Evolutionary conservation across 164 flowering plant species (phyloP).

Genomic region (Protea cynaroides): DNA sequence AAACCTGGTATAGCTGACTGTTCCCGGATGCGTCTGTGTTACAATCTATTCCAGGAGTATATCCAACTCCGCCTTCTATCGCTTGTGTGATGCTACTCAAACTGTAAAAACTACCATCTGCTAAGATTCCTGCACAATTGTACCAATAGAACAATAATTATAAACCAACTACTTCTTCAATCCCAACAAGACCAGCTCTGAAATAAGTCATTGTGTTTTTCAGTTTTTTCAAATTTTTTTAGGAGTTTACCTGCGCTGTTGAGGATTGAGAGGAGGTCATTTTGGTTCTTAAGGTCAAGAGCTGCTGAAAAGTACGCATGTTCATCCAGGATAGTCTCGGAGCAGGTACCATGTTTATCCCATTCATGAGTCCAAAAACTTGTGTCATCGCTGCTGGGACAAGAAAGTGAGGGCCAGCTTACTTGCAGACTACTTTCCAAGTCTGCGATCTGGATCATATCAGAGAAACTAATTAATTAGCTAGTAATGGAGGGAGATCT

Average conservation of each 20-base stretch:
- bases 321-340: conserved; percentile 33
- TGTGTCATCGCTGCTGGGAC: conserved; percentile 28
- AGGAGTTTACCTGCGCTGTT: conserved; percentile 22
- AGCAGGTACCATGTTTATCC: conserved; percentile 44
- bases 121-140: too few relatives aligned
- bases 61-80: too few relatives aligned
- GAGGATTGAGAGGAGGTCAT: conserved; percentile 26
- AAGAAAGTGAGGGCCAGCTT: conserved; percentile 44
- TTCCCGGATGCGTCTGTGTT: too few relatives aligned
- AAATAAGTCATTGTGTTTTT: too few relatives aligned
- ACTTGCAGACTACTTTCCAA: conserved; percentile 17
- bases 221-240: too few relatives aligned
- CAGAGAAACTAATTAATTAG: not conserved
- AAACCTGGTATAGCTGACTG: too few relatives aligned
- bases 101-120: too few relatives aligned
- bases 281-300: conserved; percentile 26
- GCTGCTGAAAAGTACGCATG: conserved; percentile 34
- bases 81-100: too few relatives aligned
- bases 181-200: too few relatives aligned
- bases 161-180: too few relatives aligned
- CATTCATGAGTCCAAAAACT: conserved; percentile 18
- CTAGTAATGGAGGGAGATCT: not conserved
- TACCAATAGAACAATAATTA: too few relatives aligned
- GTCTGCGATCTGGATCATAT: conserved; percentile 22
- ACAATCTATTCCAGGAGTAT: too few relatives aligned